These are phyloP conservation scores for Rhododendron molle DNA, from an alignment of 148 eudicot genomes.

Conservation along the genomic window DNA sequence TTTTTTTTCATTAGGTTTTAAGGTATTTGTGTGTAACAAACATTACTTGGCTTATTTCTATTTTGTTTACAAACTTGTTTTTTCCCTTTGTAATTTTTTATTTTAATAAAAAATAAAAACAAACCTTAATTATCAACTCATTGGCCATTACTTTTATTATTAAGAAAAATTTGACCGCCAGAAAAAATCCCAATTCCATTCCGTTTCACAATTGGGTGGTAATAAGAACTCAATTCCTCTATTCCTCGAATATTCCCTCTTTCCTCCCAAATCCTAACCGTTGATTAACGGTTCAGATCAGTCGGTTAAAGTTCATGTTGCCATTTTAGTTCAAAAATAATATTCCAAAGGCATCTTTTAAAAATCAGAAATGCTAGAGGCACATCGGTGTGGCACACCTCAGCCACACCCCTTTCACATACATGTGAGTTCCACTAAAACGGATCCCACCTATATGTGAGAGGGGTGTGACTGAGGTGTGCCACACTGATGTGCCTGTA, in stretches of 20 bases:
- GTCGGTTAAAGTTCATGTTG: background rate
- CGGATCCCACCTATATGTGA: no score
- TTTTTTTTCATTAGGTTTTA: background rate
- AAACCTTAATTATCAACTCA: background rate
- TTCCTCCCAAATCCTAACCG: background rate
- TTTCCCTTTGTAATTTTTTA: background rate
- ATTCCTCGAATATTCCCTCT: background rate
- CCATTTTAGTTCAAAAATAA: background rate
- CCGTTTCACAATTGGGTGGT: background rate
- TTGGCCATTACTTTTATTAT: background rate
- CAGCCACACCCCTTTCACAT: no score
- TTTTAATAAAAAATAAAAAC: background rate
- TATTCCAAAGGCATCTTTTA: constrained; percentile 32
- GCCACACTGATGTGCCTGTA: no score
- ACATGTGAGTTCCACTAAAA: no score
- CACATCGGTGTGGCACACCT: no score
- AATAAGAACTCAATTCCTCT: background rate
- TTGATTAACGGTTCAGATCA: background rate
- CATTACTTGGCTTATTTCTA: background rate
- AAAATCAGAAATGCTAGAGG: no score
- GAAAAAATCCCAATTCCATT: background rate
- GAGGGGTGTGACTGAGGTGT: no score
- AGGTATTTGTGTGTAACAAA: background rate
- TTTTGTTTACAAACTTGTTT: background rate
- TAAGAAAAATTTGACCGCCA: background rate